A percentile compares a stretch with the other conserved stretches of the same genome.
phyloP scores from a whole-genome alignment of 495 filamentous ascomycete species.

The Trichoderma virens region DNA sequence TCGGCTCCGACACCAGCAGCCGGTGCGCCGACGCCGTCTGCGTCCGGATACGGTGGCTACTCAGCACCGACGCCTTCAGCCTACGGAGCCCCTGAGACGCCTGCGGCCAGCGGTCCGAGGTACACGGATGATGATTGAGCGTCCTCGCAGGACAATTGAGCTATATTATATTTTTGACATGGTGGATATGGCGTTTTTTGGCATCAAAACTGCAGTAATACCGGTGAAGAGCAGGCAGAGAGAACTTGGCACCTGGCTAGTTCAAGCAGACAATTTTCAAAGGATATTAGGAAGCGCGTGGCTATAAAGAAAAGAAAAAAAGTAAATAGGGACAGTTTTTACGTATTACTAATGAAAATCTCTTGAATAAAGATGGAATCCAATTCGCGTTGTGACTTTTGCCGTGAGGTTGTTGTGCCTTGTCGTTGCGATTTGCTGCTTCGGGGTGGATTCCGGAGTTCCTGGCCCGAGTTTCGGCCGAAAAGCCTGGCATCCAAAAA shows the following conservation, averaged over 20 bases:
- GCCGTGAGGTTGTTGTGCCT: background rate
- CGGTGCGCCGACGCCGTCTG: slow-evolving; percentile 51
- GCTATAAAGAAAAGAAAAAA: background rate
- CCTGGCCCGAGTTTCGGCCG: slow-evolving; percentile 5
- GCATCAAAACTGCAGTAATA: background rate
- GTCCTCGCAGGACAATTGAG: background rate
- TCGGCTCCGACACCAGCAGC: slow-evolving; percentile 58
- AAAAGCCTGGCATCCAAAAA: too few species aligned
- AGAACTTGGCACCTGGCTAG: background rate
- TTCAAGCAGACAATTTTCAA: background rate
- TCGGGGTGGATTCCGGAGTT: background rate
- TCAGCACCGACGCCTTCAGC: slow-evolving; percentile 68
- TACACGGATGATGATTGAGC: slow-evolving; percentile 44
- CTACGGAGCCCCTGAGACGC: slow-evolving; percentile 64
- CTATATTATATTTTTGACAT: background rate
- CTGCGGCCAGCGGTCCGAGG: slow-evolving; percentile 57
- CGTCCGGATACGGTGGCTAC: slow-evolving; percentile 44
- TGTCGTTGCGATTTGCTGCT: background rate
- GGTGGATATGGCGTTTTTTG: background rate
- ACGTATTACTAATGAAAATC: background rate
- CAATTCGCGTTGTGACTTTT: background rate
- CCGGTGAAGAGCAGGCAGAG: background rate
- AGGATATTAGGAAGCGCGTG: background rate
- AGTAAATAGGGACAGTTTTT: background rate
- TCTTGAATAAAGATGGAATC: background rate